phyloP scores from a whole-genome alignment of 2,329 filamentous ascomycete species.

The Neofusicoccum laricinum region DNA sequence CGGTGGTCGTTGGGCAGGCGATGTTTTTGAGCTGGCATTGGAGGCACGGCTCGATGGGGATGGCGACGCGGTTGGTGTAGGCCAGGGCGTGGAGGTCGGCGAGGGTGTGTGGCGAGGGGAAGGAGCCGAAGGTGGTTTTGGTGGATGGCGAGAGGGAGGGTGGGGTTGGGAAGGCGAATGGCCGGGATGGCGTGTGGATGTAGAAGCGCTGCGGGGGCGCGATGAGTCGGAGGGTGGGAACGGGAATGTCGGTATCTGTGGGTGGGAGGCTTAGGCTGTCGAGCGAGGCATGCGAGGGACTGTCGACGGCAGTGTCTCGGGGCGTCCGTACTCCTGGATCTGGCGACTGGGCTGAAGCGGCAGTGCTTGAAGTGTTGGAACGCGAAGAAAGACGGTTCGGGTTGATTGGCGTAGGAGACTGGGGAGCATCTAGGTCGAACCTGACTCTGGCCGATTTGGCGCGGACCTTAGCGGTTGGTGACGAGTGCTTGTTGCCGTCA shows the following conservation, averaged over 20 bases:
- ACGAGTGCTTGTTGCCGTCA: not conserved
- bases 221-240: no score
- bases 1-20: not conserved
- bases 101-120: slow-evolving; percentile 28
- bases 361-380: not conserved
- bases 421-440: not conserved
- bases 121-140: not conserved
- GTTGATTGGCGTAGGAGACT: not conserved
- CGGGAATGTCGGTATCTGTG: no score
- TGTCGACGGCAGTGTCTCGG: no score
- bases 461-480: not conserved
- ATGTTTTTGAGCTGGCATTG: slow-evolving; percentile 3
- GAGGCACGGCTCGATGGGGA: slow-evolving; percentile 5
- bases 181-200: not conserved
- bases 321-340: no score
- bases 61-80: slow-evolving; percentile 21
- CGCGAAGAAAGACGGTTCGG: not conserved
- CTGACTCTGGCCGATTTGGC: not conserved
- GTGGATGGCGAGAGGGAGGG: not conserved
- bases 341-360: no score
- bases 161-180: not conserved
- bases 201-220: not conserved
- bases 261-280: no score
- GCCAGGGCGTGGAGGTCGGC: slow-evolving; percentile 25
- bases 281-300: no score